phyloP scores from a whole-genome alignment of 1,139 yeast species.

The Williopsis jadinii region DNA sequence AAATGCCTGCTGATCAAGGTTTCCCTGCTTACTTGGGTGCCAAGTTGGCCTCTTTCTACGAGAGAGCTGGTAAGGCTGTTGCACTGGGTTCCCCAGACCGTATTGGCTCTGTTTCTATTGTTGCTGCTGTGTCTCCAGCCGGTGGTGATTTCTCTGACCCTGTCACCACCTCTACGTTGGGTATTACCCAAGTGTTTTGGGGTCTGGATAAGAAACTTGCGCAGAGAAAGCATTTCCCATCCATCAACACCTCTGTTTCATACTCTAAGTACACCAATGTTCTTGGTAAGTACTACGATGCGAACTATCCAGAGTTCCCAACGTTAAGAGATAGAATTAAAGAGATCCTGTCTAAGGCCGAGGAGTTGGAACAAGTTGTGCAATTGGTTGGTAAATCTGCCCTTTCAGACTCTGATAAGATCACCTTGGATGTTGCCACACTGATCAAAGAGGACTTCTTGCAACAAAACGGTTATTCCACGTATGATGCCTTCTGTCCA shows the following conservation, averaged over 20 bases:
- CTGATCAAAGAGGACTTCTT: constrained; percentile 95
- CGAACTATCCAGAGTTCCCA: constrained; percentile 88
- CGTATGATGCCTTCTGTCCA: constrained; percentile 98
- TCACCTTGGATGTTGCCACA: constrained; percentile 86
- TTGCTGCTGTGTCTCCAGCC: constrained; percentile 99
- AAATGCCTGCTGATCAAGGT: constrained; percentile 99
- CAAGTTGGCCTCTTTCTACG: constrained; percentile 95
- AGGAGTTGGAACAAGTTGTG: constrained; percentile 97
- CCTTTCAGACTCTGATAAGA: constrained; percentile 91
- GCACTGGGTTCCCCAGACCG: constrained; percentile 97
- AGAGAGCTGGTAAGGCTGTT: constrained; percentile 97
- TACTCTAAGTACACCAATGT: constrained; percentile 93
- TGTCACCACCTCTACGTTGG: constrained; percentile 94
- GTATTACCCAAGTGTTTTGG: constrained; percentile 99
- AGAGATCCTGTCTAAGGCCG: constrained; percentile 93
- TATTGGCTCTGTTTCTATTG: constrained; percentile 94
- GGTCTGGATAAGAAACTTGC: constrained; percentile 98
- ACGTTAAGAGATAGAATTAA: constrained; percentile 80
- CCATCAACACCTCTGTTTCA: constrained; percentile 91
- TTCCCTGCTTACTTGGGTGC: constrained; percentile 99
- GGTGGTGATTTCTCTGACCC: constrained; percentile 99
- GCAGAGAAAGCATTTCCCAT: constrained; percentile 99
- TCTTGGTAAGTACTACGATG: constrained; percentile 77
- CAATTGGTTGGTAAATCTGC: constrained; percentile 99
- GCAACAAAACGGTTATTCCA: constrained; percentile 98